phyloP scores from a whole-genome alignment of 305 asterid species.

The Fraxinus sp. region DNA sequence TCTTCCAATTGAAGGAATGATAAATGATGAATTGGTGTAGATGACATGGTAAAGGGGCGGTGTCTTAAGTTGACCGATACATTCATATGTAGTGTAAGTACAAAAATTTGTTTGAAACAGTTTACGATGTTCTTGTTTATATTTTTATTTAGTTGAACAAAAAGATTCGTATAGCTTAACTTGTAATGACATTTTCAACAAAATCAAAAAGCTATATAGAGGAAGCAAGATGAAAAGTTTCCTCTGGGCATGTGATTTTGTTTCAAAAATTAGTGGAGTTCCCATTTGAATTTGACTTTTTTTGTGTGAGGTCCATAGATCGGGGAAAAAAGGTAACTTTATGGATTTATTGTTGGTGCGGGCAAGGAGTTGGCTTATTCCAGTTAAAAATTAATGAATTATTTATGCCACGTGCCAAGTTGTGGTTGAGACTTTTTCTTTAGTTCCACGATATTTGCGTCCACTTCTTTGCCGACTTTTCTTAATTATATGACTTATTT shows the following conservation, averaged over 20 bases:
- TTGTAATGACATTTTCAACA: not conserved
- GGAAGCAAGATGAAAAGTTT: not conserved
- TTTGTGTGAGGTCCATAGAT: constrained; percentile 26
- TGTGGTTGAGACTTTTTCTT: not conserved
- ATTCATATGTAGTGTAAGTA: not conserved
- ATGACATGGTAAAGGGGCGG: not conserved
- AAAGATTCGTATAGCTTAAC: not conserved
- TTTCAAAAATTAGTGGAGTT: not conserved
- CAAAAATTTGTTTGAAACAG: not conserved
- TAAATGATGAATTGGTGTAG: not conserved
- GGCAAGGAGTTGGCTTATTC: not conserved
- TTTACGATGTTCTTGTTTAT: not conserved
- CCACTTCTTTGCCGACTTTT: not conserved
- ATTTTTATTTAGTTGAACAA: not conserved
- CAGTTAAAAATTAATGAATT: constrained; percentile 2
- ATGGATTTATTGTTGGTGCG: constrained; percentile 22
- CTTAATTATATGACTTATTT: not conserved
- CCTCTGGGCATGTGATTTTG: not conserved
- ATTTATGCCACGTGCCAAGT: constrained; percentile 20
- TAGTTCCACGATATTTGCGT: constrained; percentile 4
- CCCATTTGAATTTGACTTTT: constrained; percentile 9
- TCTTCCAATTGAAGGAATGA: not conserved
- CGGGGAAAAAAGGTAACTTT: constrained; percentile 23
- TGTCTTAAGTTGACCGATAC: not conserved
- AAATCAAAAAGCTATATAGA: not conserved